These are phyloP conservation scores for Epichloe sibirici DNA, from an alignment of 2,329 filamentous ascomycete species.

Conservation along the genomic window DNA sequence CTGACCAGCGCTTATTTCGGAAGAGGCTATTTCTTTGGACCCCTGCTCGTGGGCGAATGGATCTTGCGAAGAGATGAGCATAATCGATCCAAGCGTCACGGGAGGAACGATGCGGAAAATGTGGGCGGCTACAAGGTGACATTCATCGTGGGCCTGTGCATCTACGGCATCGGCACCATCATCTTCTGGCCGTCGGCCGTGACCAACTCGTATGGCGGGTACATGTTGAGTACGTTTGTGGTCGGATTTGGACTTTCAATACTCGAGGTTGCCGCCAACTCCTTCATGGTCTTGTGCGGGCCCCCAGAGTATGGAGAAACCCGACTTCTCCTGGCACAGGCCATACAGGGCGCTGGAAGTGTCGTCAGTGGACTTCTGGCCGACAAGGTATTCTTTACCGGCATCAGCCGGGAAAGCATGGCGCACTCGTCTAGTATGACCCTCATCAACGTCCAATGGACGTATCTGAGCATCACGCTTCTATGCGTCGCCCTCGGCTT, in stretches of 20 bases:
- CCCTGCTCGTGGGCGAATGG: conserved; percentile 56
- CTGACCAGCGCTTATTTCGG: conserved; percentile 61
- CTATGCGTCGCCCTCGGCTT: conserved; percentile 60
- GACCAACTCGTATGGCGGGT: conserved; percentile 62
- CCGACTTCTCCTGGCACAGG: conserved; percentile 64
- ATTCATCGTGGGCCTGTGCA: conserved; percentile 63
- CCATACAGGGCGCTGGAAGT: conserved; percentile 62
- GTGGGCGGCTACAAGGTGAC: conserved; percentile 64
- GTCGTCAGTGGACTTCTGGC: conserved; percentile 62
- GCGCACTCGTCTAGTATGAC: conserved; percentile 24
- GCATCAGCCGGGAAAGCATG: conserved; percentile 29
- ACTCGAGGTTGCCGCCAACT: conserved; percentile 71
- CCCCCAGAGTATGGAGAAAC: conserved; percentile 61
- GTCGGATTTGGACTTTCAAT: conserved; percentile 66
- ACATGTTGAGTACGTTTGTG: conserved; percentile 61
- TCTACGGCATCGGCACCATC: conserved; percentile 67
- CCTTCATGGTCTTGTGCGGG: conserved; percentile 60
- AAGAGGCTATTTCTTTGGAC: conserved; percentile 57
- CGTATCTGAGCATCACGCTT: conserved; percentile 68
- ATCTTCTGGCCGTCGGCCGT: conserved; percentile 79
- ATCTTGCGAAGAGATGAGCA: conserved; percentile 57
- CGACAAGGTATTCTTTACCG: conserved; percentile 59
- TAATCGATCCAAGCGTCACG: conserved; percentile 31
- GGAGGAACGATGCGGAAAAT: conserved; percentile 26
- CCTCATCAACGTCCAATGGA: conserved; percentile 70